These are phyloP conservation scores for Metarhizium humberi DNA, from an alignment of 2,329 filamentous ascomycete genomes.

Conservation along the genomic window DNA sequence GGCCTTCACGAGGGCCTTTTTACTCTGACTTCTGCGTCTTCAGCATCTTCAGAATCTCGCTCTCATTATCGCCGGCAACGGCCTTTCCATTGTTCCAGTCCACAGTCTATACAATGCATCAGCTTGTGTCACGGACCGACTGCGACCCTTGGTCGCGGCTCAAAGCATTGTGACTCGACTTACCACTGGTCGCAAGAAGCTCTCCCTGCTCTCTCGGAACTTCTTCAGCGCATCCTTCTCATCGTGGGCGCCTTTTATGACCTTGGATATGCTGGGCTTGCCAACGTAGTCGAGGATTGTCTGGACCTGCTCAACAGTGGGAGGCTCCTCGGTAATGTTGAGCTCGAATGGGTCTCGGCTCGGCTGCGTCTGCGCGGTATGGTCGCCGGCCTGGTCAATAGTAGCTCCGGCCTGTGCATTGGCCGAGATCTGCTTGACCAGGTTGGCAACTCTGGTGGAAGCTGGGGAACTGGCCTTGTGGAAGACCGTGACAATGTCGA, in stretches of 20 bases:
- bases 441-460: conserved; percentile 62
- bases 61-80: conserved; percentile 69
- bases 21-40: conserved; percentile 28
- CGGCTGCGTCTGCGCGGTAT: conserved; percentile 45
- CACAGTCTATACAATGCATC: conserved; percentile 42
- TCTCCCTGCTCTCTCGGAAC: conserved; percentile 59
- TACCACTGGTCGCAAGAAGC: conserved; percentile 71
- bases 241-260: conserved; percentile 67
- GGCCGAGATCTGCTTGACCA: conserved; percentile 74
- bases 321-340: conserved; percentile 69
- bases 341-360: conserved; percentile 70
- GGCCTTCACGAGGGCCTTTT: not conserved
- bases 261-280: conserved; percentile 41
- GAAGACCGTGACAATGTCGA: conserved; percentile 94
- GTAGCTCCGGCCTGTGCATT: conserved; percentile 59
- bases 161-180: conserved; percentile 21
- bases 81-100: conserved; percentile 92
- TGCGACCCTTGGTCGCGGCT: not conserved
- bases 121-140: not conserved
- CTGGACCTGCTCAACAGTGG: conserved; percentile 73
- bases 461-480: conserved; percentile 69
- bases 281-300: conserved; percentile 81
- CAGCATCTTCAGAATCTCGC: conserved; percentile 78
- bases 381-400: conserved; percentile 63
- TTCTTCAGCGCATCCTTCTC: conserved; percentile 71